Evolutionary conservation across 768 basidiomycete genomes (phyloP).

Genomic region (Rhodotorula diobovata): DNA sequence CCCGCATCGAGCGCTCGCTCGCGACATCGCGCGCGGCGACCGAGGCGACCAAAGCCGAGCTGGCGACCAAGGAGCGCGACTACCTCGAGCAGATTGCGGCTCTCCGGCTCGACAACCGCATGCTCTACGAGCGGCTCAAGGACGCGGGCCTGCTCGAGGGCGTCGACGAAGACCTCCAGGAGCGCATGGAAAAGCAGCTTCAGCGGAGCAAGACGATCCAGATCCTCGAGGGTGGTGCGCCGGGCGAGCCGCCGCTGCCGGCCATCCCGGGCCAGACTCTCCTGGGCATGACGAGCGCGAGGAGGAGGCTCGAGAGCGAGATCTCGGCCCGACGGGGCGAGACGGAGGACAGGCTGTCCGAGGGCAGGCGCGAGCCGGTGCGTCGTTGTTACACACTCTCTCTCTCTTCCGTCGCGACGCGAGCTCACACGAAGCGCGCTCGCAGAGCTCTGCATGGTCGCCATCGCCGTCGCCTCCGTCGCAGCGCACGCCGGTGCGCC

Average conservation of each 20-base stretch:
- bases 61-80: constrained; percentile 61
- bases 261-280: constrained; percentile 36
- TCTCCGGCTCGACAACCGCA: constrained; percentile 85
- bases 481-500: constrained; percentile 54
- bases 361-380: background rate
- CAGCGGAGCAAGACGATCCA: constrained; percentile 78
- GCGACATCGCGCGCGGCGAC: constrained; percentile 72
- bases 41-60: constrained; percentile 55
- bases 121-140: constrained; percentile 87
- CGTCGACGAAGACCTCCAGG: constrained; percentile 69
- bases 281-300: constrained; percentile 30
- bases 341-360: constrained; percentile 40
- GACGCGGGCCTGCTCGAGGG: constrained; percentile 69
- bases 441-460: constrained; percentile 10
- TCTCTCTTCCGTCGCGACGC: too few species aligned
- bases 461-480: constrained; percentile 40
- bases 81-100: constrained; percentile 84
- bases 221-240: constrained; percentile 65
- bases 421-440: too few species aligned
- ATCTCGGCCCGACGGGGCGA: constrained; percentile 39
- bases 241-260: constrained; percentile 24
- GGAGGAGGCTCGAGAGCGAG: constrained; percentile 40
- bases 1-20: constrained; percentile 71
- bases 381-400: background rate
- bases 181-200: constrained; percentile 72